Conservation (phyloP, 2,329 filamentous ascomycete genomes). For the Botrytis deweyae region DNA sequence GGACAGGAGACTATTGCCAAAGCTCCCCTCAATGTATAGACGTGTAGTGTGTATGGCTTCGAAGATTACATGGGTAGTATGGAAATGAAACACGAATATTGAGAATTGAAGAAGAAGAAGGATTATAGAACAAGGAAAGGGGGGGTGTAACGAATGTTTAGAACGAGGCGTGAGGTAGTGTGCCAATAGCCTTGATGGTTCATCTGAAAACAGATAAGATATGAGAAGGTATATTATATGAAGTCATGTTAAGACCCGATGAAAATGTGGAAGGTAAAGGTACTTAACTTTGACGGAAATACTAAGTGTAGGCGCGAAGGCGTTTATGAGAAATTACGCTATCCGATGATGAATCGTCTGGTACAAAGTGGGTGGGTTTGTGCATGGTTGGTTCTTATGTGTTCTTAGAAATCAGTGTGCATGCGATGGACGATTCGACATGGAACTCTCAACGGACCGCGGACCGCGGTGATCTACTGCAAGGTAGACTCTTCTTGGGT, state of each 20-base stretch:
- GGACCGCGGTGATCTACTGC: slow-evolving; percentile 15
- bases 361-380: slow-evolving; percentile 15
- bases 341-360: slow-evolving; percentile 13
- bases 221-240: slow-evolving; percentile 10
- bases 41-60: background rate
- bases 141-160: background rate
- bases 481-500: slow-evolving; percentile 15
- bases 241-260: background rate
- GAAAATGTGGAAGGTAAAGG: background rate
- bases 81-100: background rate
- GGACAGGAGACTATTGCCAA: background rate
- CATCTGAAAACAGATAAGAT: background rate
- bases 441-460: slow-evolving; percentile 4
- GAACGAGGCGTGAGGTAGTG: background rate
- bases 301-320: slow-evolving; percentile 13
- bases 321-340: slow-evolving; percentile 22
- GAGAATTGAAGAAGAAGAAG: background rate
- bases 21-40: slow-evolving; percentile 3
- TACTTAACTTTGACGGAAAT: slow-evolving; percentile 14
- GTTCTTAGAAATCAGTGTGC: slow-evolving; percentile 2
- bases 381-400: slow-evolving; percentile 19
- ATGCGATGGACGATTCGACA: slow-evolving; percentile 9
- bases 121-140: background rate
- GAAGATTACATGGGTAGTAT: background rate
- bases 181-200: slow-evolving; percentile 3